phyloP scores from a whole-genome alignment of 352 stramenopile species.

The Globisporangium spiculum region DNA sequence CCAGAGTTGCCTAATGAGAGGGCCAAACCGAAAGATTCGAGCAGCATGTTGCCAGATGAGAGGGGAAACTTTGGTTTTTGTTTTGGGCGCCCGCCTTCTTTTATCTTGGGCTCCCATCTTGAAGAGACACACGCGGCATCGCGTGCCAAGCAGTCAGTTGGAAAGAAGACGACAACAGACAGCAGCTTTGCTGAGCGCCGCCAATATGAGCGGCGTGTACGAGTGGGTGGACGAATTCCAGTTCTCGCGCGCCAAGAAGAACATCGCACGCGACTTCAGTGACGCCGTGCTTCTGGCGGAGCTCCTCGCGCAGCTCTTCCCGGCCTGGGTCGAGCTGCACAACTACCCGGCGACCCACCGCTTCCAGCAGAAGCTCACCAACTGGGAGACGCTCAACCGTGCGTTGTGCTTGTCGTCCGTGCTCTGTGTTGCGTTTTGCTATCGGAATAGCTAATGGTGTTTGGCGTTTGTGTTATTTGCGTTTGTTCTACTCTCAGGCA shows the following conservation, averaged over 20 bases:
- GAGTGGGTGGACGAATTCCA: slow-evolving; percentile 42
- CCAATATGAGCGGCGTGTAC: slow-evolving; percentile 28
- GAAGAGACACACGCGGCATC: neutral
- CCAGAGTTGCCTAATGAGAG: neutral
- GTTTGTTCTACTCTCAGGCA: slow-evolving; percentile 21
- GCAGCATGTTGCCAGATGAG: neutral
- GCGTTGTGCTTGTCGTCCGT: neutral
- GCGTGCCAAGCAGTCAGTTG: neutral
- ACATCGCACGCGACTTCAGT: slow-evolving; percentile 46
- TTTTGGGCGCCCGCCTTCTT: neutral
- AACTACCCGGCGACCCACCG: slow-evolving; percentile 41
- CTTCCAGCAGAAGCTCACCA: slow-evolving; percentile 48
- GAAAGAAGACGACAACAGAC: neutral
- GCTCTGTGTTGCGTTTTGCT: neutral
- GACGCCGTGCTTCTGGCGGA: slow-evolving; percentile 52
- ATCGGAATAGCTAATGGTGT: neutral
- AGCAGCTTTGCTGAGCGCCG: neutral
- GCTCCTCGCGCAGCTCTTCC: slow-evolving; percentile 44
- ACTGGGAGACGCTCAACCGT: slow-evolving; percentile 63
- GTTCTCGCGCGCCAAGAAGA: slow-evolving; percentile 39
- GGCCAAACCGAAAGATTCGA: neutral
- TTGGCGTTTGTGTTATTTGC: neutral
- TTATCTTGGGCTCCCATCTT: slow-evolving; percentile 6
- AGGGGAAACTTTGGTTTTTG: neutral
- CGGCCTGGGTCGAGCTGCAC: slow-evolving; percentile 42